These are phyloP conservation scores for Wickerhamiella qilinensis DNA, from an alignment of 805 yeast species.

Conservation along the genomic window DNA sequence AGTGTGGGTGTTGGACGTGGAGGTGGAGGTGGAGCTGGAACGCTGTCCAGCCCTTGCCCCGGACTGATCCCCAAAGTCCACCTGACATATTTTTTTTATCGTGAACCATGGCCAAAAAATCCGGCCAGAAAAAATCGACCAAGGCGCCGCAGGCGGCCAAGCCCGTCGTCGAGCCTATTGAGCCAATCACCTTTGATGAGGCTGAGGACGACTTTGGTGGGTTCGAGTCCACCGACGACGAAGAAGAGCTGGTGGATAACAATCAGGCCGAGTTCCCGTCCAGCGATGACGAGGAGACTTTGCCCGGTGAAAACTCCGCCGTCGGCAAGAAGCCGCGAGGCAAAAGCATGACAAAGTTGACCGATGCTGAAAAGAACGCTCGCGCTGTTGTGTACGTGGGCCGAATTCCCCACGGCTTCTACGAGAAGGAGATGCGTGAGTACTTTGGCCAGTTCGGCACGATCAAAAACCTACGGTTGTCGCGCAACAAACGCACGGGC, in stretches of 20 bases:
- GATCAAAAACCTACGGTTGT: conserved; percentile 58
- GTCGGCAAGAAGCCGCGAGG: conserved; percentile 4
- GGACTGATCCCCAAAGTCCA: no score
- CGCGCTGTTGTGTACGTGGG: conserved; percentile 76
- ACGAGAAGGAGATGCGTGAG: conserved; percentile 51
- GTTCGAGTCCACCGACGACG: conserved; percentile 5
- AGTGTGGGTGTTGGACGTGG: no score
- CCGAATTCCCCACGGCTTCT: conserved; percentile 82
- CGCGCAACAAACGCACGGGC: conserved; percentile 83
- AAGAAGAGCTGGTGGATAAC: not conserved
- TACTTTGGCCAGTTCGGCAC: conserved; percentile 88
- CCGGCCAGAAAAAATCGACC: conserved; percentile 9
- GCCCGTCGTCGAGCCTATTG: conserved; percentile 7
- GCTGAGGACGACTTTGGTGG: conserved; percentile 15
- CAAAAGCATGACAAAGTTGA: conserved; percentile 3
- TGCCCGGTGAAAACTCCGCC: conserved; percentile 1
- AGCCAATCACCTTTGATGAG: conserved; percentile 11
- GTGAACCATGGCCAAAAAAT: not conserved
- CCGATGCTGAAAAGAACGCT: not conserved
- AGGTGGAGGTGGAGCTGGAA: no score
- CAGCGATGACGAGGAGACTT: conserved; percentile 4
- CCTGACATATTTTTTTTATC: not conserved
- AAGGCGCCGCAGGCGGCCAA: conserved; percentile 24
- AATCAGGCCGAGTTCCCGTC: not conserved
- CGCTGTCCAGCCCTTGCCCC: no score